Percentiles rank a stretch among this genome's conserved stretches.
Conservation (phyloP, 371 early-diverging fungal species). For the Mucor irregularis region DNA sequence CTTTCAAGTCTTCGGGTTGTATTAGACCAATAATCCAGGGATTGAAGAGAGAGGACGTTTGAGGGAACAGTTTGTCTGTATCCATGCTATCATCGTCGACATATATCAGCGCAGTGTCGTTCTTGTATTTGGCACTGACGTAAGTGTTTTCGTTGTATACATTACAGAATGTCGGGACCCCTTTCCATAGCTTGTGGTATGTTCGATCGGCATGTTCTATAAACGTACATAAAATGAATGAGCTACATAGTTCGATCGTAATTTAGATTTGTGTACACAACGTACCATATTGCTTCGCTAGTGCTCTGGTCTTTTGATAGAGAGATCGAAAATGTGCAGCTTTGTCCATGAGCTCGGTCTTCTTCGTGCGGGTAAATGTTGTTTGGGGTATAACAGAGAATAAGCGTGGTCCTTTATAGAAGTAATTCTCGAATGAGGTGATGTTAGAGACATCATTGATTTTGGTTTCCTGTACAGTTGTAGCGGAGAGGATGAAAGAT, state of each 20-base stretch:
- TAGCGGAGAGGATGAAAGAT: slow-evolving; percentile 35
- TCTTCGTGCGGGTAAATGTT: neutral
- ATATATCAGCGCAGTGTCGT: slow-evolving; percentile 38
- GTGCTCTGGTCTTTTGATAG: slow-evolving; percentile 31
- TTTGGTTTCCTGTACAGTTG: slow-evolving; percentile 7
- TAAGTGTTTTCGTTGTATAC: slow-evolving; percentile 29
- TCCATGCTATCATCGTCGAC: slow-evolving; percentile 29
- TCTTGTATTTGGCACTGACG: slow-evolving; percentile 31
- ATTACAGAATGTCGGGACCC: slow-evolving; percentile 18
- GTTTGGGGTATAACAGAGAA: slow-evolving; percentile 21
- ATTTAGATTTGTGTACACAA: neutral
- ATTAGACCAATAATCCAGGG: slow-evolving; percentile 50
- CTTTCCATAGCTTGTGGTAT: slow-evolving; percentile 32
- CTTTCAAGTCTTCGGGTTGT: slow-evolving; percentile 35
- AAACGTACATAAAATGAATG: no score
- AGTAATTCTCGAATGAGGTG: slow-evolving; percentile 36
- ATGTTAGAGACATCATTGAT: slow-evolving; percentile 14
- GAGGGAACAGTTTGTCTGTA: slow-evolving; percentile 1
- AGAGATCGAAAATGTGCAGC: slow-evolving; percentile 11
- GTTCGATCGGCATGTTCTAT: slow-evolving; percentile 8
- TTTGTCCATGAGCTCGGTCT: slow-evolving; percentile 10
- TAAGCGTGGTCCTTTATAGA: slow-evolving; percentile 35
- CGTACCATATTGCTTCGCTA: slow-evolving; percentile 26
- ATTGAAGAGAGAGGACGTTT: neutral
- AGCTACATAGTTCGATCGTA: no score